A percentile compares a stretch with the other conserved stretches of the same genome.
These are phyloP conservation scores for Pythium aphanidermatum DNA, from an alignment of 352 stramenopile genomes.

Conservation along the genomic window DNA sequence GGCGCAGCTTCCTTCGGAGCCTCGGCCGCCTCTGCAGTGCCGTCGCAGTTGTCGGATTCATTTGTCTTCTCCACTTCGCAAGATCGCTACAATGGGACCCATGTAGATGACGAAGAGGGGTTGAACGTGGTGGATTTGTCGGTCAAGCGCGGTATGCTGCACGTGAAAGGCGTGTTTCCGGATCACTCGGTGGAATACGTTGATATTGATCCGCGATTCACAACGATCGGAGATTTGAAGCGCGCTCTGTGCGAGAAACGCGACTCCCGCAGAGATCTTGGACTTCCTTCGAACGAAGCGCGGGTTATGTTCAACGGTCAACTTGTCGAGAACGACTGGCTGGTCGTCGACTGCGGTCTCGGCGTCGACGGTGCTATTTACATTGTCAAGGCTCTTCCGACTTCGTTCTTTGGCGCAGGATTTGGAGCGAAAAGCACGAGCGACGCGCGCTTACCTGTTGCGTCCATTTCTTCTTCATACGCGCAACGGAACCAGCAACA, in stretches of 20 bases:
- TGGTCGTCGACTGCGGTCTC: slow-evolving; percentile 77
- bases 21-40: not conserved
- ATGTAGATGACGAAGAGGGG: not conserved
- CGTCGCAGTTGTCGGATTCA: slow-evolving; percentile 10
- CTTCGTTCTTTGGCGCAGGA: slow-evolving; percentile 6
- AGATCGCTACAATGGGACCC: not conserved
- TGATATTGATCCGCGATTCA: slow-evolving; percentile 65
- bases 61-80: slow-evolving; percentile 33
- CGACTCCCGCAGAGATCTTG: slow-evolving; percentile 32
- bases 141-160: slow-evolving; percentile 46
- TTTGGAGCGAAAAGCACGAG: slow-evolving; percentile 9
- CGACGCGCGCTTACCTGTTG: slow-evolving; percentile 55
- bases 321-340: slow-evolving; percentile 70
- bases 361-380: slow-evolving; percentile 63
- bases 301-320: slow-evolving; percentile 75
- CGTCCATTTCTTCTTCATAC: slow-evolving; percentile 72
- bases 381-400: slow-evolving; percentile 39
- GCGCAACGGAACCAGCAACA: slow-evolving; percentile 17
- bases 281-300: slow-evolving; percentile 36
- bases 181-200: slow-evolving; percentile 80
- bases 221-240: slow-evolving; percentile 70
- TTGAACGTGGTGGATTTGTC: slow-evolving; percentile 41
- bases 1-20: no score
- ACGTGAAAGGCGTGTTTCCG: slow-evolving; percentile 78
- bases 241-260: slow-evolving; percentile 51